Conservation (phyloP, 495 filamentous ascomycete species). For the Lindgomyces ingoldianus region DNA sequence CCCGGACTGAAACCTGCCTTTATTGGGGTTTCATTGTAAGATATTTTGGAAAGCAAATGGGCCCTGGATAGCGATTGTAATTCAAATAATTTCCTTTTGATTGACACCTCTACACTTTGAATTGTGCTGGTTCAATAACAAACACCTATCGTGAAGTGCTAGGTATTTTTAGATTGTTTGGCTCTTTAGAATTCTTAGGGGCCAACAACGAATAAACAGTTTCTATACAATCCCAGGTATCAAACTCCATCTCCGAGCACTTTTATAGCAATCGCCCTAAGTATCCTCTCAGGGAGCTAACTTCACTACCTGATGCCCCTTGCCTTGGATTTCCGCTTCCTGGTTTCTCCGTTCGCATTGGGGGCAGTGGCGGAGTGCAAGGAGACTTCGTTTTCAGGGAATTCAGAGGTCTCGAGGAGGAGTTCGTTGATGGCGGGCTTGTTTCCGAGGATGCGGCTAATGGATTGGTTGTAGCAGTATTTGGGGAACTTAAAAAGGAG, state of each 20-base stretch:
- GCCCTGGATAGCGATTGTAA: not conserved
- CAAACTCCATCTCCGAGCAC: not conserved
- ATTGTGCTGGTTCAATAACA: too few species aligned
- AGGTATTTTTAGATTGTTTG: too few species aligned
- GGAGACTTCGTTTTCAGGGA: conserved; percentile 34
- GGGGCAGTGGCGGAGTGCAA: conserved; percentile 38
- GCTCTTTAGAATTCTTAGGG: too few species aligned
- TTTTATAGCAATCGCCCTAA: not conserved
- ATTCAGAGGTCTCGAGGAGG: conserved; percentile 31
- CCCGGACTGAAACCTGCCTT: too few species aligned
- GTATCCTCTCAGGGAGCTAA: too few species aligned
- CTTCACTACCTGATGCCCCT: conserved; percentile 10
- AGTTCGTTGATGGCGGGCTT: conserved; percentile 31
- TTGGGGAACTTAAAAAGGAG: conserved; percentile 48
- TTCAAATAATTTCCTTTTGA: not conserved
- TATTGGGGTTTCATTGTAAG: too few species aligned
- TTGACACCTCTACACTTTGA: not conserved
- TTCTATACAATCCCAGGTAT: not conserved
- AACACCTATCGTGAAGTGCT: too few species aligned
- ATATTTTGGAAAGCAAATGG: not conserved
- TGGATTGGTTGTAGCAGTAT: conserved; percentile 42
- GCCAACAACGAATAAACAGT: too few species aligned
- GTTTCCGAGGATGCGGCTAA: conserved; percentile 41
- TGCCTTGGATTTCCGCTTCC: conserved; percentile 43
- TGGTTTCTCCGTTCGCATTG: conserved; percentile 44